Conservation (phyloP, 345 rosid species). For the Populus davidiana region DNA sequence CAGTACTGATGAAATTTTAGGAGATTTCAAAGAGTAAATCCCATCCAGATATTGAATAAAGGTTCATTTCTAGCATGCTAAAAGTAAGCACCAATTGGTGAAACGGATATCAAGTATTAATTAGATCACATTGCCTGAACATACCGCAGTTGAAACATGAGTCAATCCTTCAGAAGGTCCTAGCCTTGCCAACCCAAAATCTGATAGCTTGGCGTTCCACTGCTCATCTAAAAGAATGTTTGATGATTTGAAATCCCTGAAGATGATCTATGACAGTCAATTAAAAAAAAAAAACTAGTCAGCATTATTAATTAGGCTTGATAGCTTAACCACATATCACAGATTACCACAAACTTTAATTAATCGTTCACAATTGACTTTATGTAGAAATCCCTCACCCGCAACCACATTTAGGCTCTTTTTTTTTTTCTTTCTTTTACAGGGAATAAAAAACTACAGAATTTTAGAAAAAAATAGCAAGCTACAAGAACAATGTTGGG, state of each 20-base stretch:
- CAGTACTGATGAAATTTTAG: background rate
- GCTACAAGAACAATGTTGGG: background rate
- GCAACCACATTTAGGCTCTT: background rate
- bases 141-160: slow-evolving; percentile 88
- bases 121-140: slow-evolving; percentile 15
- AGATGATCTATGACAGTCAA: slow-evolving; percentile 55
- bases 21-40: background rate
- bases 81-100: background rate
- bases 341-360: background rate
- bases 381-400: background rate
- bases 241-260: slow-evolving; percentile 86
- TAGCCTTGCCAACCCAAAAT: slow-evolving; percentile 90
- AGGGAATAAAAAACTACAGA: too few relatives aligned
- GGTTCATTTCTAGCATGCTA: background rate
- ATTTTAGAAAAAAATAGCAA: background rate
- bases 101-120: background rate
- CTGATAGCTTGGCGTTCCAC: slow-evolving; percentile 95
- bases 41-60: background rate
- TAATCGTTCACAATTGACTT: background rate
- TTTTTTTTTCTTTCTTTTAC: background rate
- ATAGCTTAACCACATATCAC: background rate
- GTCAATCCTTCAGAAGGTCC: slow-evolving; percentile 90
- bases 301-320: background rate
- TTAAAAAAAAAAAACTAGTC: background rate
- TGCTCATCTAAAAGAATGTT: slow-evolving; percentile 80